phyloP scores from a whole-genome alignment of 495 filamentous ascomycete genomes.

The Sordaria brevicollis region DNA sequence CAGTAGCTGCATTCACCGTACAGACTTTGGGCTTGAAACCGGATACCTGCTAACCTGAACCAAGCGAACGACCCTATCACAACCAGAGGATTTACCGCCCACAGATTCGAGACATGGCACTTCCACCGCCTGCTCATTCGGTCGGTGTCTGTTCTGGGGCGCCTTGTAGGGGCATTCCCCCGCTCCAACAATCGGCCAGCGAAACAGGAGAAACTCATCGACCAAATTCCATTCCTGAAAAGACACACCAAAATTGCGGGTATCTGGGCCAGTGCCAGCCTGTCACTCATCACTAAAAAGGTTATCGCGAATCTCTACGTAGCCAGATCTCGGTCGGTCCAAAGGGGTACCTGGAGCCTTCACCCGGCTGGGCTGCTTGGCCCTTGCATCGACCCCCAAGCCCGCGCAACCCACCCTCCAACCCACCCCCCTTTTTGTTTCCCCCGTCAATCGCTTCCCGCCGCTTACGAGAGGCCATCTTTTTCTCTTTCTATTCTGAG shows the following conservation, averaged over 20 bases:
- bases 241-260: not conserved
- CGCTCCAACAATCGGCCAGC: not conserved
- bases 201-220: not conserved
- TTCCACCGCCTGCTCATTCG: not conserved
- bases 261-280: not conserved
- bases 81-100: not conserved
- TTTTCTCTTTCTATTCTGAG: not conserved
- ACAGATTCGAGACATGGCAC: not conserved
- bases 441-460: not conserved
- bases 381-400: not conserved
- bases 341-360: not conserved
- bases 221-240: not conserved
- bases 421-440: not conserved
- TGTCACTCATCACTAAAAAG: not conserved
- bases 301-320: not conserved
- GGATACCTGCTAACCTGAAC: not conserved
- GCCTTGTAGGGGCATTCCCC: not conserved
- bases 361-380: not conserved
- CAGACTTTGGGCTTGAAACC: not conserved
- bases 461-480: not conserved
- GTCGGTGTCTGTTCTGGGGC: not conserved
- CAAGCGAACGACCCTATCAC: not conserved
- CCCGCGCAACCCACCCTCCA: not conserved
- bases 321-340: not conserved
- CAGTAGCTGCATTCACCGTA: not conserved